Conservation (phyloP, 352 stramenopile species). For the Phytophthora citrophthora region DNA sequence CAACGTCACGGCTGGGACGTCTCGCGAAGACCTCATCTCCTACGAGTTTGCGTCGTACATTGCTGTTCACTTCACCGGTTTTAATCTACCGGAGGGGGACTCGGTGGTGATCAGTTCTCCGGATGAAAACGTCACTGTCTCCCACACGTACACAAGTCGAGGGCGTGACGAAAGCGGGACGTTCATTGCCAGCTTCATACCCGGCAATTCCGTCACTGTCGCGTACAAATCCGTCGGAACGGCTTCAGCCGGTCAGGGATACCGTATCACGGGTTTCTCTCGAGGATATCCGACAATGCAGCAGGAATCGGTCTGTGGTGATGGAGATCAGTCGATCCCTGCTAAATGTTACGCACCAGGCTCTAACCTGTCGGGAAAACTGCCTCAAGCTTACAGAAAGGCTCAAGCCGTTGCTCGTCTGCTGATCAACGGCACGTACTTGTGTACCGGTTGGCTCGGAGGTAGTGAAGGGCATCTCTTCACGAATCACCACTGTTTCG, state of each 20-base stretch:
- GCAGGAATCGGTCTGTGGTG: slow-evolving; percentile 55
- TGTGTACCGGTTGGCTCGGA: slow-evolving; percentile 72
- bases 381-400: slow-evolving; percentile 51
- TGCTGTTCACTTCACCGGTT: slow-evolving; percentile 54
- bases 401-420: slow-evolving; percentile 58
- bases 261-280: slow-evolving; percentile 51
- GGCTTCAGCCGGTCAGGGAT: slow-evolving; percentile 24
- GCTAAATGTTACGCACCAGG: slow-evolving; percentile 55
- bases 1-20: slow-evolving; percentile 28
- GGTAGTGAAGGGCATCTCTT: slow-evolving; percentile 72
- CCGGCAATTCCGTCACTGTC: slow-evolving; percentile 47
- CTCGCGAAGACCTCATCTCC: slow-evolving; percentile 42
- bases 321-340: slow-evolving; percentile 53
- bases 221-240: slow-evolving; percentile 45
- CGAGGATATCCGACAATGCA: slow-evolving; percentile 43
- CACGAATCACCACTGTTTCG: slow-evolving; percentile 78
- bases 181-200: slow-evolving; percentile 58
- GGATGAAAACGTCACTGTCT: slow-evolving; percentile 22
- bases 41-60: slow-evolving; percentile 63
- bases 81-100: slow-evolving; percentile 61
- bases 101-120: slow-evolving; percentile 54
- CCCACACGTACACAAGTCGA: slow-evolving; percentile 45
- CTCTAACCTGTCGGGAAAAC: slow-evolving; percentile 18
- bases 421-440: slow-evolving; percentile 53
- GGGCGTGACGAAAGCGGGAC: slow-evolving; percentile 38